Evolutionary conservation across 805 yeast species (phyloP).

Genomic region (Ogataea paradorogensis): DNA sequence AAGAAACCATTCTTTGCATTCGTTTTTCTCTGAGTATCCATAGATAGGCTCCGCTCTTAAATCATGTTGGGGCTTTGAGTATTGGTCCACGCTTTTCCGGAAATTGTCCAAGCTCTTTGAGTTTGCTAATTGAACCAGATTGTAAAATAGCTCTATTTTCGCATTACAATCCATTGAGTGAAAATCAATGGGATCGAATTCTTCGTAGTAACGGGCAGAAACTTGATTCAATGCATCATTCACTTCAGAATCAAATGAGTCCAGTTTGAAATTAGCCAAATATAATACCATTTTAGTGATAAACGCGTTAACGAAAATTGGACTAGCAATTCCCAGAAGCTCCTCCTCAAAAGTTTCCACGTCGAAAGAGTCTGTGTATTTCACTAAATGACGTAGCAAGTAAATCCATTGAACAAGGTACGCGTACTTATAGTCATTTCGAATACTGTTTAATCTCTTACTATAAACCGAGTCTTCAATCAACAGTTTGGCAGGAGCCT

Average conservation of each 20-base stretch:
- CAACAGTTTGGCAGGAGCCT: constrained; percentile 38
- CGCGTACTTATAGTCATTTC: constrained; percentile 38
- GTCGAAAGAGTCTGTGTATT: constrained; percentile 53
- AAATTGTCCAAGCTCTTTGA: constrained; percentile 44
- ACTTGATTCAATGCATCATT: constrained; percentile 19
- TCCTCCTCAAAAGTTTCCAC: constrained; percentile 63
- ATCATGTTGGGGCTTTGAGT: constrained; percentile 27
- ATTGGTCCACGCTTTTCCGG: constrained; percentile 46
- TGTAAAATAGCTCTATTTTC: constrained; percentile 48
- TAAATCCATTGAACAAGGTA: constrained; percentile 55
- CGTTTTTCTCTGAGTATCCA: constrained; percentile 13
- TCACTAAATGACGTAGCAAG: constrained; percentile 49
- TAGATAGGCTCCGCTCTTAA: constrained; percentile 23
- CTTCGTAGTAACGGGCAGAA: constrained; percentile 7
- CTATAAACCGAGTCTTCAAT: constrained; percentile 39
- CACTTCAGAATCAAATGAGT: constrained; percentile 29
- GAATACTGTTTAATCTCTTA: constrained; percentile 28
- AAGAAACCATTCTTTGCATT: constrained; percentile 33
- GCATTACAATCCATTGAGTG: constrained; percentile 38
- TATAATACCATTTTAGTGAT: constrained; percentile 40
- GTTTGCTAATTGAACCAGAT: constrained; percentile 38
- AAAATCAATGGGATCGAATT: constrained; percentile 15
- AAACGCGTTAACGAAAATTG: constrained; percentile 42
- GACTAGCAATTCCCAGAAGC: constrained; percentile 43
- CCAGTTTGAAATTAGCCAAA: constrained; percentile 37